Percentiles rank a stretch among this genome's conserved stretches.
Conservation (phyloP, 768 basidiomycete genomes). For the Suillus decipiens region DNA sequence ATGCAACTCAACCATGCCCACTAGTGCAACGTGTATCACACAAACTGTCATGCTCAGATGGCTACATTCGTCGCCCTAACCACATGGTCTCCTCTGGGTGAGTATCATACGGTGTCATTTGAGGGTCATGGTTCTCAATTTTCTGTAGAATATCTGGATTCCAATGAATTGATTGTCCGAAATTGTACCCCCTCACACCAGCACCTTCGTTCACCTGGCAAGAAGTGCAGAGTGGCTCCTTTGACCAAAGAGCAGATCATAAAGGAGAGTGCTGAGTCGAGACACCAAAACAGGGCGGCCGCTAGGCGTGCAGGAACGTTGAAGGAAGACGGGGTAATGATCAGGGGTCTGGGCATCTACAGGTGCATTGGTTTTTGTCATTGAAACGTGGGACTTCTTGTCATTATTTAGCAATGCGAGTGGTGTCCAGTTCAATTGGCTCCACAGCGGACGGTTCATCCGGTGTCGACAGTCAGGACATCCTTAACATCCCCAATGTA, state of each 20-base stretch:
- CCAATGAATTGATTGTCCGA: constrained; percentile 56
- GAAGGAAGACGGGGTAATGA: constrained; percentile 42
- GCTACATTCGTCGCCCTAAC: constrained; percentile 60
- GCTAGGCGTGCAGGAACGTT: constrained; percentile 36
- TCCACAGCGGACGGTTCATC: constrained; percentile 61
- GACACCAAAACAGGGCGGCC: constrained; percentile 44
- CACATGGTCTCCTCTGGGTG: constrained; percentile 47
- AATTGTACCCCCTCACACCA: constrained; percentile 46
- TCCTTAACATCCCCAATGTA: constrained; percentile 55
- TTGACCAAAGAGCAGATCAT: constrained; percentile 50
- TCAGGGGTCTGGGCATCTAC: constrained; percentile 65
- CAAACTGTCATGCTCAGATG: constrained; percentile 51
- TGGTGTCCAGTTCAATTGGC: constrained; percentile 47
- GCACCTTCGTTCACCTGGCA: constrained; percentile 40
- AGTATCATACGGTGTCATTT: not conserved
- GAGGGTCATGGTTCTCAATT: not conserved
- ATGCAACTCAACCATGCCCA: constrained; percentile 26
- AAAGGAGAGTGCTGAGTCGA: constrained; percentile 48
- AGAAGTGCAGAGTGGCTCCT: constrained; percentile 42
- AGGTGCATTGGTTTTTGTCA: constrained; percentile 33
- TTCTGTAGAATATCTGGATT: constrained; percentile 52
- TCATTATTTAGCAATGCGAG: constrained; percentile 42
- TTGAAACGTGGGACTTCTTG: constrained; percentile 9
- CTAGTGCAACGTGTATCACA: constrained; percentile 48
- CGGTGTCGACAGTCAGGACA: constrained; percentile 70